phyloP scores from a whole-genome alignment of 1,284 basidiomycete species.

The Ustilago hordei region DNA sequence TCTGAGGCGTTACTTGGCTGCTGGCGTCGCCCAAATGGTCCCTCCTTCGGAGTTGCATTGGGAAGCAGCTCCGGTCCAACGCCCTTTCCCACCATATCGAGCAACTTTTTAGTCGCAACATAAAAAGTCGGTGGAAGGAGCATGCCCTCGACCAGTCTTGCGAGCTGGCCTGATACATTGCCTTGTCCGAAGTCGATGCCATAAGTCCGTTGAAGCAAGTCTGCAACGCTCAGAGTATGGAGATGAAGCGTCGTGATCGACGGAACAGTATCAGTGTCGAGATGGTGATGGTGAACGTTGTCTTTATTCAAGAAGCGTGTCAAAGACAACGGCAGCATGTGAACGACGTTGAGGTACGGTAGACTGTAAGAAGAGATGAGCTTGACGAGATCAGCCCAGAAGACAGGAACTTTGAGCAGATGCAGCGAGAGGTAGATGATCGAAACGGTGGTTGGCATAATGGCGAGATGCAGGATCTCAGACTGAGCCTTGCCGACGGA shows the following conservation, averaged over 20 bases:
- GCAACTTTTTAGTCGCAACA: constrained; percentile 42
- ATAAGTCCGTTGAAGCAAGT: constrained; percentile 73
- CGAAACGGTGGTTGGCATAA: constrained; percentile 42
- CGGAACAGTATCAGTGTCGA: constrained; percentile 75
- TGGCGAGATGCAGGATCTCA: constrained; percentile 35
- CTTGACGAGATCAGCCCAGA: constrained; percentile 48
- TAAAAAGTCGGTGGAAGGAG: constrained; percentile 78
- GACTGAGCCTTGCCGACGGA: constrained; percentile 28
- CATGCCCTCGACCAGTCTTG: constrained; percentile 79
- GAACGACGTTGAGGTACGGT: constrained; percentile 83
- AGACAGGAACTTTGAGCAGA: constrained; percentile 53
- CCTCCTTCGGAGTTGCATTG: constrained; percentile 41
- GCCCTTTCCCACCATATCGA: constrained; percentile 34
- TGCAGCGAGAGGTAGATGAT: constrained; percentile 60
- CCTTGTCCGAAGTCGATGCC: constrained; percentile 80
- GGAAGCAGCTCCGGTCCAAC: constrained; percentile 73
- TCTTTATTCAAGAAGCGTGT: constrained; percentile 75
- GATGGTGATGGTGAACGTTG: constrained; percentile 39
- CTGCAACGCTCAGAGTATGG: constrained; percentile 77
- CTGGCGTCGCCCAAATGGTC: not conserved
- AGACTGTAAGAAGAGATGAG: constrained; percentile 80
- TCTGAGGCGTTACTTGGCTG: not conserved
- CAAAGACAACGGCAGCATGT: constrained; percentile 77
- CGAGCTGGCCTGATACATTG: constrained; percentile 83
- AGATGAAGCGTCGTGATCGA: constrained; percentile 75